Base-by-base conservation (phyloP, 129 eudicot genomes). In the Centella asiatica region DNA sequence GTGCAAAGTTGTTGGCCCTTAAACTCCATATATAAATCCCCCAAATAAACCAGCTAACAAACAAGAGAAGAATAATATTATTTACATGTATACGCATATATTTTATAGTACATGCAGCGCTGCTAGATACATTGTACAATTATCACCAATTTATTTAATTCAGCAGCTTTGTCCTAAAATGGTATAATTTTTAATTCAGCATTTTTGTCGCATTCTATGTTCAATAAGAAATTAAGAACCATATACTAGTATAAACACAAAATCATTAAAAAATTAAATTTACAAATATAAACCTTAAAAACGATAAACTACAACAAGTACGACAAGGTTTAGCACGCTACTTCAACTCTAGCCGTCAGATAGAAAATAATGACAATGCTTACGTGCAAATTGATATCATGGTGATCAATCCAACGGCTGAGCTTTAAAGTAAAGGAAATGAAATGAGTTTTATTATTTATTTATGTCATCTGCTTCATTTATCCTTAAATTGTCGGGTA, bases 101-200 rank as follows among this genome's bases (percentile, higher is more conserved):
- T n/a, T 11, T 15, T 42, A 14, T 42, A 42, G 5, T 42, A 17
- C 47, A 42, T 39, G 48, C 28, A 47, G 44, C 28, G 33, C 46
- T 44, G 60, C 58, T 31, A 53, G 66, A 71, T 71, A 62, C 75
- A 71, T 37, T 62, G 75, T 62, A 71, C 60, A 2, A 49, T 28
- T 42, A 48, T 23, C 20, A 8, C 25, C 34, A 53, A 62, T 36
- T 50, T 34, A 14, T 37, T 31, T 53, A 53, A 28, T 50, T 28
- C 68, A 64, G 34, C 32, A 26, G 34, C 57, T 71, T 71, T 52
- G 64, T 70, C 55, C 26, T 37, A 12, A 46, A 61, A 14, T 29
- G 25, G 1, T 13, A 20, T n/a, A 29, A n/a, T 62, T 61, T 61
- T 25, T 25, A 61, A 24, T 54, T 36, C 6, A 48, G 15, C 19